phyloP scores from a whole-genome alignment of 164 flowering plant species.

The Vitis rotundifolia region DNA sequence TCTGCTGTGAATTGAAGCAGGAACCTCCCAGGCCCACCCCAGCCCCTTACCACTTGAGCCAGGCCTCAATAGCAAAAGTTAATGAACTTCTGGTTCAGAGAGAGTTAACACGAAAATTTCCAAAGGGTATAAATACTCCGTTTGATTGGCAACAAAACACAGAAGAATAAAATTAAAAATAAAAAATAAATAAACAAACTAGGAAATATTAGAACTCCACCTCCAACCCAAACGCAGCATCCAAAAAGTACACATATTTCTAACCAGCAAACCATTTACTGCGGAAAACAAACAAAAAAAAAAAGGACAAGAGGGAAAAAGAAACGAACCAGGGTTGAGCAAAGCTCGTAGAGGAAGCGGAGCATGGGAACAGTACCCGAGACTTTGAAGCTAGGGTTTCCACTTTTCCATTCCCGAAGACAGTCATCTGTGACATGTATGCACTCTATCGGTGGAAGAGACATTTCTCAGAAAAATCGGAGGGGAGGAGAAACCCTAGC shows the following conservation, averaged over 20 bases:
- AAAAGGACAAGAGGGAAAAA: background rate
- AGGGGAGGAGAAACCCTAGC: constrained; percentile 8
- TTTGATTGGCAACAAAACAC: too few relatives aligned
- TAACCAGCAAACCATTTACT: background rate
- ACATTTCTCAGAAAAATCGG: constrained; percentile 30
- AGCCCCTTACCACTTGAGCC: too few relatives aligned
- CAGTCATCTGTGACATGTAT: constrained; percentile 62
- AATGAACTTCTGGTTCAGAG: too few relatives aligned
- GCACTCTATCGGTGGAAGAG: constrained; percentile 66
- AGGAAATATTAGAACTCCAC: too few relatives aligned
- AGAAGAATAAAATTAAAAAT: too few relatives aligned
- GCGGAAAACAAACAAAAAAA: background rate
- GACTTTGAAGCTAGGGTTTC: constrained; percentile 48
- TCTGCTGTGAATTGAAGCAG: too few relatives aligned
- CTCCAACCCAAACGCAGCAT: background rate
- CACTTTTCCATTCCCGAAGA: constrained; percentile 67
- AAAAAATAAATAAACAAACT: too few relatives aligned
- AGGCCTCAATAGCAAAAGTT: too few relatives aligned
- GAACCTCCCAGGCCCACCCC: too few relatives aligned
- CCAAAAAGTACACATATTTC: background rate
- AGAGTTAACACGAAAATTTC: too few relatives aligned
- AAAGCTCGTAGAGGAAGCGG: constrained; percentile 89
- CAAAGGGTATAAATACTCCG: too few relatives aligned
- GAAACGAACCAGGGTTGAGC: constrained; percentile 59
- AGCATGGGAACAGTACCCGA: constrained; percentile 58